Percentiles rank a stretch among this genome's conserved stretches.
Conservation (phyloP, 2,329 filamentous ascomycete genomes). For the Diaporthe ampelina region DNA sequence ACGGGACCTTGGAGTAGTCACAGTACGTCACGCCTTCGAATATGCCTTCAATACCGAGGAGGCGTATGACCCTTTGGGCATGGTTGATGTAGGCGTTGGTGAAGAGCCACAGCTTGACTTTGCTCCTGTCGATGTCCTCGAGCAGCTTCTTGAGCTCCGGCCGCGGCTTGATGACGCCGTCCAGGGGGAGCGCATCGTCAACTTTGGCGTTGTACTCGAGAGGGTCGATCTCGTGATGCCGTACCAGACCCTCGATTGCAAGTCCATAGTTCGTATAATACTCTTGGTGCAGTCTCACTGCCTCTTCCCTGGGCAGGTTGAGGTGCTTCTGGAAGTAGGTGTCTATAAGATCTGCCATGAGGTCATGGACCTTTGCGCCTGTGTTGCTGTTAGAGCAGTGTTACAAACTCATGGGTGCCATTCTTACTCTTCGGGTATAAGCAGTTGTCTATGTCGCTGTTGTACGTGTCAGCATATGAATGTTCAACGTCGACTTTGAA, state of each 20-base stretch:
- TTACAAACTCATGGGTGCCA: not conserved
- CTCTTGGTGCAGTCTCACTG: slow-evolving; percentile 86
- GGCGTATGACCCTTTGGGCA: slow-evolving; percentile 82
- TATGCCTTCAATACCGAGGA: slow-evolving; percentile 86
- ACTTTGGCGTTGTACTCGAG: slow-evolving; percentile 95
- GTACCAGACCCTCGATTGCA: slow-evolving; percentile 94
- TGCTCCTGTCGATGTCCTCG: slow-evolving; percentile 83
- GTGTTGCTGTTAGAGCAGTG: slow-evolving; percentile 42
- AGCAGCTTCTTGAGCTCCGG: slow-evolving; percentile 81
- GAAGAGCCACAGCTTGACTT: slow-evolving; percentile 92
- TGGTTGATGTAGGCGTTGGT: slow-evolving; percentile 97
- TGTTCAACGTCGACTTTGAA: not conserved
- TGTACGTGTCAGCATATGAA: slow-evolving; percentile 58
- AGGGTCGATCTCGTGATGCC: slow-evolving; percentile 94
- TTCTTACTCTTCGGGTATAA: slow-evolving; percentile 86
- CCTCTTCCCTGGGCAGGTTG: slow-evolving; percentile 80
- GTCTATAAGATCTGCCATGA: slow-evolving; percentile 88
- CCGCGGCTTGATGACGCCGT: slow-evolving; percentile 85
- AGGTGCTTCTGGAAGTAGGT: slow-evolving; percentile 77
- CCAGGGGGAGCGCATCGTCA: slow-evolving; percentile 92
- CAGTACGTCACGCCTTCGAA: slow-evolving; percentile 98
- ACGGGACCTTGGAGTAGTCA: slow-evolving; percentile 80
- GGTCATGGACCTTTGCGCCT: slow-evolving; percentile 86
- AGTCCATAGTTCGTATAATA: slow-evolving; percentile 98
- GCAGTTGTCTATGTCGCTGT: slow-evolving; percentile 99